These are phyloP conservation scores for Ceratocystiopsis brevicomis DNA, from an alignment of 2,329 filamentous ascomycete genomes.

Conservation along the genomic window DNA sequence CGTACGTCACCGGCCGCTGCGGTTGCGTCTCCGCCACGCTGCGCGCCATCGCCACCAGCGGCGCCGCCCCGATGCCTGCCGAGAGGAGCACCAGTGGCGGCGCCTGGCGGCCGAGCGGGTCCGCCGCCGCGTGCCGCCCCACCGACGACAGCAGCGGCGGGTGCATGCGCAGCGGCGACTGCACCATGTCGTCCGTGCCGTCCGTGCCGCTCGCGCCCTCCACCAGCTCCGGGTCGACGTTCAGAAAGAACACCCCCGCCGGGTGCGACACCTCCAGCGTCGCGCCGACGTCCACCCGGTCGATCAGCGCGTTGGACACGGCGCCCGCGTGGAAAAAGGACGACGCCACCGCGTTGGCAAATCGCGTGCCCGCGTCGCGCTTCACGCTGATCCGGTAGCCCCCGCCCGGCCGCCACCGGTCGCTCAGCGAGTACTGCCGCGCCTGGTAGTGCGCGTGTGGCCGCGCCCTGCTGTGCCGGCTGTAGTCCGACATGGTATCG, in stretches of 20 bases:
- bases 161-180: too few relatives aligned
- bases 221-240: slow-evolving; percentile 17
- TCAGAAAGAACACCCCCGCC: slow-evolving; percentile 39
- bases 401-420: slow-evolving; percentile 33
- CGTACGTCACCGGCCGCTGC: slow-evolving; percentile 34
- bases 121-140: not conserved
- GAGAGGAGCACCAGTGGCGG: slow-evolving; percentile 41
- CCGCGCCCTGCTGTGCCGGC: not conserved
- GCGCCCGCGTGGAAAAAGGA: slow-evolving; percentile 38
- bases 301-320: slow-evolving; percentile 52
- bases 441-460: slow-evolving; percentile 33
- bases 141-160: slow-evolving; percentile 29
- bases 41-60: slow-evolving; percentile 41
- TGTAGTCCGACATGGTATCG: too few relatives aligned
- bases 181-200: too few relatives aligned
- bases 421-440: slow-evolving; percentile 55
- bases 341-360: slow-evolving; percentile 21
- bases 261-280: slow-evolving; percentile 48
- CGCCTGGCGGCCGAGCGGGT: slow-evolving; percentile 11
- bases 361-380: slow-evolving; percentile 37
- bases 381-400: slow-evolving; percentile 52
- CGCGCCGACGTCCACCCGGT: slow-evolving; percentile 41
- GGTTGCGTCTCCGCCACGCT: slow-evolving; percentile 26
- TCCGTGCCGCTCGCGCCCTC: slow-evolving; percentile 26
- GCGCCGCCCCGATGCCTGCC: slow-evolving; percentile 40